A percentile compares a stretch with the other conserved stretches of the same genome.
Conservation (phyloP, 495 filamentous ascomycete species). For the Penicillium pulvis region DNA sequence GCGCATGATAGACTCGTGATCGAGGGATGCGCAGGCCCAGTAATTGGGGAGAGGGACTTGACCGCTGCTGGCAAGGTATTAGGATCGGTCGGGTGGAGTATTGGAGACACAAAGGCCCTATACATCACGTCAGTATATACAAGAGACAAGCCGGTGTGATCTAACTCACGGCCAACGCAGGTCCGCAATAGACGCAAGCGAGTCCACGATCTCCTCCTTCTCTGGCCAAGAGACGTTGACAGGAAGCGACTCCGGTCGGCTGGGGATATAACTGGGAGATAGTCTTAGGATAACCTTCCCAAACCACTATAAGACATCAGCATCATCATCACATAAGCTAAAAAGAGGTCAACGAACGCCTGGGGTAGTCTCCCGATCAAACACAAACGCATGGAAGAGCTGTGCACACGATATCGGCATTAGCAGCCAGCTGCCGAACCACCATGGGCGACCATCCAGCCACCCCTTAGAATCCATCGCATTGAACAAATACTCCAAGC, state of each 20-base stretch:
- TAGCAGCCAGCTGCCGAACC: constrained; percentile 96
- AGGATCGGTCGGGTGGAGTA: constrained; percentile 72
- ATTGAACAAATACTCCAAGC: constrained; percentile 87
- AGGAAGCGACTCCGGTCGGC: constrained; percentile 70
- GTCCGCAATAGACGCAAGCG: constrained; percentile 74
- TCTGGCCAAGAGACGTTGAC: constrained; percentile 69
- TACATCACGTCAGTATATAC: not conserved
- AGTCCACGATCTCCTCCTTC: constrained; percentile 76
- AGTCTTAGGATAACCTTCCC: constrained; percentile 72
- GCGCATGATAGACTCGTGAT: constrained; percentile 86
- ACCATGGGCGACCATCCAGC: constrained; percentile 74
- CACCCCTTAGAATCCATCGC: constrained; percentile 76
- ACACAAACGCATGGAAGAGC: constrained; percentile 86
- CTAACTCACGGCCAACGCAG: constrained; percentile 79
- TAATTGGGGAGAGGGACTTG: constrained; percentile 70
- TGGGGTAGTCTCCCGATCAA: constrained; percentile 88
- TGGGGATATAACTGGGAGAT: constrained; percentile 76
- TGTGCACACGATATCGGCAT: constrained; percentile 92
- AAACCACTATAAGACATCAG: constrained; percentile 51
- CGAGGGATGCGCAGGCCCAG: constrained; percentile 79
- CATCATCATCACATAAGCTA: not conserved
- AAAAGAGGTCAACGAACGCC: constrained; percentile 36
- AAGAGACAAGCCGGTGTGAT: not conserved
- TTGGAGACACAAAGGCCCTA: constrained; percentile 78
- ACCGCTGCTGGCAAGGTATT: constrained; percentile 67